Conservation (phyloP, 192 early-diverging fungal genomes). For the Chytriomyces sp. region DNA sequence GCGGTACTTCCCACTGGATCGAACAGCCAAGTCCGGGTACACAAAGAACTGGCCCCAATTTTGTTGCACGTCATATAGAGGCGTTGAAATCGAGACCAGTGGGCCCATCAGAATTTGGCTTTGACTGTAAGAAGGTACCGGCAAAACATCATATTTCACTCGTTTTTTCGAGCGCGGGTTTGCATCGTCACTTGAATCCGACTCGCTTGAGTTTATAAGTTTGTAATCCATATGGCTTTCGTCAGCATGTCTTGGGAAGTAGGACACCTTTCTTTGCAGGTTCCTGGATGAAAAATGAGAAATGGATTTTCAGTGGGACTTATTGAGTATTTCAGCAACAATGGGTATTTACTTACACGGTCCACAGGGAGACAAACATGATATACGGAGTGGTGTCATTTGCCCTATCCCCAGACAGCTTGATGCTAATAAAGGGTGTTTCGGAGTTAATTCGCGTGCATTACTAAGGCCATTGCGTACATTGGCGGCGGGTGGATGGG, state of each 20-base stretch:
- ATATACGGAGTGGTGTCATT: slow-evolving; percentile 13
- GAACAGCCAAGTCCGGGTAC: slow-evolving; percentile 45
- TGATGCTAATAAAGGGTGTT: neutral
- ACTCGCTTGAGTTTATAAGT: neutral
- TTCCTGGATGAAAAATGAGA: neutral
- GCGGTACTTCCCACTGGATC: slow-evolving; percentile 38
- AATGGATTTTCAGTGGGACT: neutral
- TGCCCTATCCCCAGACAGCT: neutral
- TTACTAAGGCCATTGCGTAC: slow-evolving; percentile 9
- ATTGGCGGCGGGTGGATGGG: slow-evolving; percentile 32
- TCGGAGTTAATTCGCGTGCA: neutral
- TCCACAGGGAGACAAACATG: slow-evolving; percentile 35
- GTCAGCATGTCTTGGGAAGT: neutral
- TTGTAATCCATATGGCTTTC: neutral
- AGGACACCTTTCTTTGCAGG: neutral
- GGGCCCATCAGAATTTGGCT: slow-evolving; percentile 44
- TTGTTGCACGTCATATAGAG: slow-evolving; percentile 37
- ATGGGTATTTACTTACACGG: slow-evolving; percentile 13
- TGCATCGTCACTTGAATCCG: neutral
- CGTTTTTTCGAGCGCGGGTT: neutral
- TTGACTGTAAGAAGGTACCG: neutral
- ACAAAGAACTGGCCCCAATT: slow-evolving; percentile 42
- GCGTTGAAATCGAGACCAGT: slow-evolving; percentile 36
- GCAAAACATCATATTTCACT: slow-evolving; percentile 3
- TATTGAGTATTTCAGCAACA: neutral